Evolutionary conservation across 192 early-diverging fungal genomes (phyloP).

Genomic region (Phycomyces nitens): DNA sequence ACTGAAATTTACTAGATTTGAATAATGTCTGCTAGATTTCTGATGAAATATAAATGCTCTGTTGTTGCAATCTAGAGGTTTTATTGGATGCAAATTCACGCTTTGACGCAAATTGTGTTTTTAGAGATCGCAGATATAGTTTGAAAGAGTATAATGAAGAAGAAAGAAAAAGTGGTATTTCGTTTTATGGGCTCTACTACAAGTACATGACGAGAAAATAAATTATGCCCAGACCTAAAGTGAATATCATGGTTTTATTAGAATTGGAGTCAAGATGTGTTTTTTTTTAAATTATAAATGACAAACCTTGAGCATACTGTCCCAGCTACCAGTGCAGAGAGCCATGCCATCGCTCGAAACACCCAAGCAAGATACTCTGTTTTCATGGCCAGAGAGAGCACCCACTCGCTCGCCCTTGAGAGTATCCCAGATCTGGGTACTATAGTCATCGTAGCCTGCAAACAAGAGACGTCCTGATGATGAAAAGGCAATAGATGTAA

Average conservation of each 20-base stretch:
- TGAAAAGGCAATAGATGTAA: conserved; percentile 96
- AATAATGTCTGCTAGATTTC: no score
- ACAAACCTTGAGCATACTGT: conserved; percentile 90
- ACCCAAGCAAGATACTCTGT: conserved; percentile 94
- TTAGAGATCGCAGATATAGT: no score
- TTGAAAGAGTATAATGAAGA: conserved; percentile 1
- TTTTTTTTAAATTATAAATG: neutral
- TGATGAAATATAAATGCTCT: no score
- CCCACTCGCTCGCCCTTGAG: conserved; percentile 92
- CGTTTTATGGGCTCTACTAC: neutral
- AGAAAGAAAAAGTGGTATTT: neutral
- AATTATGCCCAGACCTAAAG: conserved; percentile 14
- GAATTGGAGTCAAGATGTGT: no score
- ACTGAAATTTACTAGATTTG: no score
- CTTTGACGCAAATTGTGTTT: no score
- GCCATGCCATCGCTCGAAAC: conserved; percentile 97
- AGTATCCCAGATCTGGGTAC: conserved; percentile 99
- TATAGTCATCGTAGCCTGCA: conserved; percentile 98
- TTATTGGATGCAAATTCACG: no score
- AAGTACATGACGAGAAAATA: conserved; percentile 3
- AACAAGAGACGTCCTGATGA: conserved; percentile 93
- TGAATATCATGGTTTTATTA: neutral
- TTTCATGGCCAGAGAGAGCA: conserved; percentile 90
- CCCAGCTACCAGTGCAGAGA: conserved; percentile 96
- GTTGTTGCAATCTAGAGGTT: no score